phyloP scores from a whole-genome alignment of 345 rosid species.

The Nasturtium officinale region DNA sequence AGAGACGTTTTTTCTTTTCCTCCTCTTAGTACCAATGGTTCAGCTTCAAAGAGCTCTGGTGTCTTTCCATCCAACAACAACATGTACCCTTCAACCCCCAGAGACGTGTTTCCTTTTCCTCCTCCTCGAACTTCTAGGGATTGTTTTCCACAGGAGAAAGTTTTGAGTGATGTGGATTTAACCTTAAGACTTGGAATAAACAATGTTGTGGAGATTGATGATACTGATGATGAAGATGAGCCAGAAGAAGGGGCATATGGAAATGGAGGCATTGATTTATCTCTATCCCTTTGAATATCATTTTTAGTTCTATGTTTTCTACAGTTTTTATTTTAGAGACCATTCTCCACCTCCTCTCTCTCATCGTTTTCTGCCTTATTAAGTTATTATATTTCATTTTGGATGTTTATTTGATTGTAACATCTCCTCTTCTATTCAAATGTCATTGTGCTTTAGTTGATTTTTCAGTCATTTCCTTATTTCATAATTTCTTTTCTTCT shows the following conservation, averaged over 20 bases:
- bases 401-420: not conserved
- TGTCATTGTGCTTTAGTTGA: slow-evolving; percentile 21
- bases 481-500: no score
- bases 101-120: slow-evolving; percentile 2
- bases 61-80: slow-evolving; percentile 4
- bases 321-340: not conserved
- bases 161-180: slow-evolving; percentile 14
- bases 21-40: slow-evolving; percentile 6
- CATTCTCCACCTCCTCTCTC: slow-evolving; percentile 11
- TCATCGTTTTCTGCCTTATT: not conserved
- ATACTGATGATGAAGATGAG: slow-evolving; percentile 19
- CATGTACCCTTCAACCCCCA: not conserved
- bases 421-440: slow-evolving; percentile 8
- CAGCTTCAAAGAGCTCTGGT: not conserved
- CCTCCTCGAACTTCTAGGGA: slow-evolving; percentile 8
- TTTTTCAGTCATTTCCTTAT: no score
- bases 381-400: slow-evolving; percentile 7
- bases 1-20: slow-evolving; percentile 8
- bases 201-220: slow-evolving; percentile 28
- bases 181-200: slow-evolving; percentile 27
- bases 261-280: slow-evolving; percentile 25
- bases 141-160: not conserved
- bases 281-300: slow-evolving; percentile 33
- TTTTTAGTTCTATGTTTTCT: not conserved
- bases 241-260: slow-evolving; percentile 10